Evolutionary conservation across 768 basidiomycete genomes (phyloP).

Genomic region (Suillus variegatus): DNA sequence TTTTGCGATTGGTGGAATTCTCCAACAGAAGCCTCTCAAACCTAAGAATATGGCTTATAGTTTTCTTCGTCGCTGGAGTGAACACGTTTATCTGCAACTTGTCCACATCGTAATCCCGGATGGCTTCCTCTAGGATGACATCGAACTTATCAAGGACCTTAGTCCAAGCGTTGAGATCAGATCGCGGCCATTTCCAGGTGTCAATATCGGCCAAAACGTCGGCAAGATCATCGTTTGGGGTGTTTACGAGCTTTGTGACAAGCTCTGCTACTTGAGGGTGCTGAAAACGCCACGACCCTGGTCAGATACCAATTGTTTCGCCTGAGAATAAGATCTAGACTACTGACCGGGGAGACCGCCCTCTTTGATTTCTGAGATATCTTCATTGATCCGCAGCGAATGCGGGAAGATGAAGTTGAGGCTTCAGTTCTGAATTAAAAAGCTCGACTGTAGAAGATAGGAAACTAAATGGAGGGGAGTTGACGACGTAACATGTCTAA

Average conservation of each 20-base stretch:
- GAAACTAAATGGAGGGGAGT: constrained; percentile 12
- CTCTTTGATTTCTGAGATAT: constrained; percentile 86
- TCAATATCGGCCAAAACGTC: constrained; percentile 68
- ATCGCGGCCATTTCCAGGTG: constrained; percentile 92
- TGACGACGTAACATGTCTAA: constrained; percentile 19
- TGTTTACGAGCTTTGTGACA: constrained; percentile 66
- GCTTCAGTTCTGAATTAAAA: constrained; percentile 15
- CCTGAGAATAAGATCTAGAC: constrained; percentile 8
- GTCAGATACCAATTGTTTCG: constrained; percentile 12
- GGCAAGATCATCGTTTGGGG: constrained; percentile 71
- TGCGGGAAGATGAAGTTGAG: constrained; percentile 31
- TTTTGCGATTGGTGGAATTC: constrained; percentile 97
- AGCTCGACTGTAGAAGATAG: constrained; percentile 16
- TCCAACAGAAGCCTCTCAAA: constrained; percentile 91
- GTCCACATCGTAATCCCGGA: constrained; percentile 84
- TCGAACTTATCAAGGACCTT: constrained; percentile 97
- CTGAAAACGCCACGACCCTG: constrained; percentile 35
- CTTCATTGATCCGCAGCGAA: constrained; percentile 73
- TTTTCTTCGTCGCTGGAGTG: constrained; percentile 69
- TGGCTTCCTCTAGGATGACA: constrained; percentile 77
- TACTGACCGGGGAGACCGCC: constrained; percentile 71
- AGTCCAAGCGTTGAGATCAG: constrained; percentile 96
- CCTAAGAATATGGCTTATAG: constrained; percentile 78
- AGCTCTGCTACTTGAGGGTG: constrained; percentile 81
- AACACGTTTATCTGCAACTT: constrained; percentile 82